phyloP scores from a whole-genome alignment of 805 yeast species.

The Zygotorulaspora sp. region DNA sequence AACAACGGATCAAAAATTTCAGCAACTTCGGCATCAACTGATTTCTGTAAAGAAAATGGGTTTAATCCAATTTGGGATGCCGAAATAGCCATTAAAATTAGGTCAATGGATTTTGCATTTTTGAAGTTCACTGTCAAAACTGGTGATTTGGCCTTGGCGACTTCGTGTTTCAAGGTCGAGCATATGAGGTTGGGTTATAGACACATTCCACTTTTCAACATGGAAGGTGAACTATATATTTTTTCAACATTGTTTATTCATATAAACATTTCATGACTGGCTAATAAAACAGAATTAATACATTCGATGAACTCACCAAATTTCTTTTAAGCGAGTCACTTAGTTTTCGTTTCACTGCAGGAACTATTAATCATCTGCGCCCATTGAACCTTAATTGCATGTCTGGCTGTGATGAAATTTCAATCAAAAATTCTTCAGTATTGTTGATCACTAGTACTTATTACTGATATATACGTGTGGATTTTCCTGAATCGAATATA shows the following conservation, averaged over 20 bases:
- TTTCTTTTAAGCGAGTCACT: no score
- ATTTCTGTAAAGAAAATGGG: conserved; percentile 59
- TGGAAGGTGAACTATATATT: conserved; percentile 72
- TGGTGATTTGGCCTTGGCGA: conserved; percentile 47
- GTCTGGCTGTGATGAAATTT: no score
- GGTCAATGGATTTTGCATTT: conserved; percentile 47
- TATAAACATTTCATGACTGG: conserved; percentile 9
- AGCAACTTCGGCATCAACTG: conserved; percentile 23
- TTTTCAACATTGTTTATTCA: conserved; percentile 53
- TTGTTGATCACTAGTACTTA: no score
- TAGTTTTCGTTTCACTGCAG: no score
- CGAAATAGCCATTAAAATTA: conserved; percentile 40
- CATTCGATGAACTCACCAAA: no score
- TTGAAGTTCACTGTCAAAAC: conserved; percentile 49
- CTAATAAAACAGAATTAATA: no score
- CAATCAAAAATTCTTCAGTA: no score
- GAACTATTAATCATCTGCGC: no score
- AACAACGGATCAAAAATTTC: conserved; percentile 22
- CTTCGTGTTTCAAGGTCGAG: conserved; percentile 54
- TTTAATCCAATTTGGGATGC: conserved; percentile 84
- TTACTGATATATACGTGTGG: no score
- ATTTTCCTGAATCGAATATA: no score
- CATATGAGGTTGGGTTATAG: conserved; percentile 74
- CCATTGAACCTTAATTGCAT: no score
- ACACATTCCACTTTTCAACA: conserved; percentile 70